Evolutionary conservation across 495 filamentous ascomycete species (phyloP).

Genomic region (Rhizodiscina lignyota): DNA sequence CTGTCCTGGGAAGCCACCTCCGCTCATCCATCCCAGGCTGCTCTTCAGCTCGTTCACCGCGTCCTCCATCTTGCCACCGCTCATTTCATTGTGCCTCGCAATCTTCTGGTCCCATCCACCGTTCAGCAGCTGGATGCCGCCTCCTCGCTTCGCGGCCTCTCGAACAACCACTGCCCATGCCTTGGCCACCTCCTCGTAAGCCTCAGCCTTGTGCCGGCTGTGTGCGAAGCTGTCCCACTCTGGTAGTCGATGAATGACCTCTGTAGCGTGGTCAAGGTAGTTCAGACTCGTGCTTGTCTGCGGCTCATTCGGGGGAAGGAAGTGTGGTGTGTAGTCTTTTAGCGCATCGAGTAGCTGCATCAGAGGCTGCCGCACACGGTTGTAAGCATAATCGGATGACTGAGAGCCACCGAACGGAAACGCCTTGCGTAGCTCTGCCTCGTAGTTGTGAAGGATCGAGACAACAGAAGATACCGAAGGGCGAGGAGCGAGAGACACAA

Average conservation of each 20-base stretch:
- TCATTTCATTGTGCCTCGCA: conserved; percentile 73
- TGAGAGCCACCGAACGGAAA: conserved; percentile 73
- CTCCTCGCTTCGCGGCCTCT: conserved; percentile 80
- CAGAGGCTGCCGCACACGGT: conserved; percentile 72
- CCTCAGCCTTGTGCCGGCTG: conserved; percentile 79
- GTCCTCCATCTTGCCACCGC: conserved; percentile 64
- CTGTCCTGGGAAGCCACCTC: conserved; percentile 27
- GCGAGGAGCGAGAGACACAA: conserved; percentile 68
- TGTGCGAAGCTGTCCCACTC: conserved; percentile 74
- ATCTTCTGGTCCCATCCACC: conserved; percentile 88
- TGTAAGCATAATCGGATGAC: conserved; percentile 85
- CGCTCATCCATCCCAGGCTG: conserved; percentile 63
- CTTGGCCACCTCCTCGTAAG: conserved; percentile 86
- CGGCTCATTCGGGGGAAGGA: conserved; percentile 76
- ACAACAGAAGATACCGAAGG: conserved; percentile 69
- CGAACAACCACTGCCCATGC: conserved; percentile 88
- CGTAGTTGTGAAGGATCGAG: conserved; percentile 65
- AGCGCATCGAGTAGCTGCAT: conserved; percentile 72
- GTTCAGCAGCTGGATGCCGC: conserved; percentile 78
- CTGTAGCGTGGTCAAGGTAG: conserved; percentile 77
- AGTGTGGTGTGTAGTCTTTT: conserved; percentile 86
- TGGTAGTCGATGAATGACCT: conserved; percentile 75
- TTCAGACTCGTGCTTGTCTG: conserved; percentile 63
- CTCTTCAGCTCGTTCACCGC: conserved; percentile 62
- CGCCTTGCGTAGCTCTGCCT: conserved; percentile 55